phyloP scores from a whole-genome alignment of 2,329 filamentous ascomycete species.

The Colletotrichum spaethianum region DNA sequence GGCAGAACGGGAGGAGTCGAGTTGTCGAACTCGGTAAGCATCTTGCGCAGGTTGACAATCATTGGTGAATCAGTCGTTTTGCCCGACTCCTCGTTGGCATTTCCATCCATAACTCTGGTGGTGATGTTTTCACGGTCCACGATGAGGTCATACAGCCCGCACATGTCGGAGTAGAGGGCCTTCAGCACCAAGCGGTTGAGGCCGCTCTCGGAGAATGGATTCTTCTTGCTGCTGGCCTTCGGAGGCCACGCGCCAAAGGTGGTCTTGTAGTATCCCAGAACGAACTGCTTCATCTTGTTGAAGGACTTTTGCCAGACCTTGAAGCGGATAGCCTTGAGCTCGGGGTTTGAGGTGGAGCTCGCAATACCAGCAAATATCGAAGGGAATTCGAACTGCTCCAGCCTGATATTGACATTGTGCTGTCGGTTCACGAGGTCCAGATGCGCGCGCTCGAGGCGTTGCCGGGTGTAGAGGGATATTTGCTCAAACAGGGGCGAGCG shows the following conservation, averaged over 20 bases:
- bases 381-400: constrained; percentile 94
- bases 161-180: constrained; percentile 88
- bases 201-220: constrained; percentile 86
- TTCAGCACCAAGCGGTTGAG: constrained; percentile 87
- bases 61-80: constrained; percentile 69
- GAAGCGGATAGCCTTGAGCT: constrained; percentile 85
- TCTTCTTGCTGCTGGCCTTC: constrained; percentile 92
- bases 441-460: constrained; percentile 85
- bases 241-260: constrained; percentile 85
- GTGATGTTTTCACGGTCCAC: constrained; percentile 86
- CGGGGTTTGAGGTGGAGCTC: constrained; percentile 82
- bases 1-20: constrained; percentile 91
- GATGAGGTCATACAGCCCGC: constrained; percentile 87
- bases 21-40: constrained; percentile 90
- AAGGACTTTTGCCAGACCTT: constrained; percentile 87
- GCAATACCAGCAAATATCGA: constrained; percentile 90
- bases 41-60: constrained; percentile 79
- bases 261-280: constrained; percentile 75
- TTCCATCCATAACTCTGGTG: constrained; percentile 79
- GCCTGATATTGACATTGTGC: constrained; percentile 76
- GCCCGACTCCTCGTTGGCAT: constrained; percentile 62
- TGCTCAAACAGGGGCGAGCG: constrained; percentile 78
- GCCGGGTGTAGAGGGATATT: constrained; percentile 79
- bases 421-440: constrained; percentile 84
- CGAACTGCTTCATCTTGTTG: constrained; percentile 80